Conservation (phyloP, 805 yeast genomes). For the Saturnispora dispora region DNA sequence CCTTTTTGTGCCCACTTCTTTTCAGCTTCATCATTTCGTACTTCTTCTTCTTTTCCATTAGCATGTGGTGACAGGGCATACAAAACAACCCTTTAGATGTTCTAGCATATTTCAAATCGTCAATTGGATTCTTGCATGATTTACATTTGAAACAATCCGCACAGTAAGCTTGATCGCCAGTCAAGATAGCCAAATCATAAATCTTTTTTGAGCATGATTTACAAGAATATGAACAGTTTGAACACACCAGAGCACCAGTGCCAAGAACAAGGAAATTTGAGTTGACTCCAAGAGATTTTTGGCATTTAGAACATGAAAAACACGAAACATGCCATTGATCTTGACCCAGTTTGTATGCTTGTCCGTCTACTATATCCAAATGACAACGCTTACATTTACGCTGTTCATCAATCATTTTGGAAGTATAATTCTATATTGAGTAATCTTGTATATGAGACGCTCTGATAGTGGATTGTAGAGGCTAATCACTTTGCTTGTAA, state of each 20-base stretch:
- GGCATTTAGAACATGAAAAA: slow-evolving; percentile 82
- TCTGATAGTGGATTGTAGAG: not conserved
- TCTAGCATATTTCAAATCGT: slow-evolving; percentile 83
- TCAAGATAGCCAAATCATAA: slow-evolving; percentile 85
- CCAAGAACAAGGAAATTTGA: slow-evolving; percentile 88
- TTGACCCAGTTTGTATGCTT: slow-evolving; percentile 90
- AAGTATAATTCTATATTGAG: no score
- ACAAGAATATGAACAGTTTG: slow-evolving; percentile 88
- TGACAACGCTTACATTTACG: slow-evolving; percentile 32
- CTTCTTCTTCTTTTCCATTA: slow-evolving; percentile 65
- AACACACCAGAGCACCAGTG: slow-evolving; percentile 83
- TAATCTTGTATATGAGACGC: not conserved
- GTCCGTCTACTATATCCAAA: slow-evolving; percentile 69
- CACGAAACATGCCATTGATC: slow-evolving; percentile 95
- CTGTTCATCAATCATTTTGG: not conserved
- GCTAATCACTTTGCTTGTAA: not conserved
- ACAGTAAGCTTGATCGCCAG: slow-evolving; percentile 94
- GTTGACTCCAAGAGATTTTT: slow-evolving; percentile 68
- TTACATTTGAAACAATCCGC: slow-evolving; percentile 83
- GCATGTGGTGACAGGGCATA: slow-evolving; percentile 80
- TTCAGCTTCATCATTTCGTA: slow-evolving; percentile 40
- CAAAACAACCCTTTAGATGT: slow-evolving; percentile 91
- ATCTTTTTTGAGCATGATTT: slow-evolving; percentile 77
- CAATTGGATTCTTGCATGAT: slow-evolving; percentile 76
- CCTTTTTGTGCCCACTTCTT: slow-evolving; percentile 13